phyloP scores from a whole-genome alignment of 306 rosid species.

The Cicer arietinum region DNA sequence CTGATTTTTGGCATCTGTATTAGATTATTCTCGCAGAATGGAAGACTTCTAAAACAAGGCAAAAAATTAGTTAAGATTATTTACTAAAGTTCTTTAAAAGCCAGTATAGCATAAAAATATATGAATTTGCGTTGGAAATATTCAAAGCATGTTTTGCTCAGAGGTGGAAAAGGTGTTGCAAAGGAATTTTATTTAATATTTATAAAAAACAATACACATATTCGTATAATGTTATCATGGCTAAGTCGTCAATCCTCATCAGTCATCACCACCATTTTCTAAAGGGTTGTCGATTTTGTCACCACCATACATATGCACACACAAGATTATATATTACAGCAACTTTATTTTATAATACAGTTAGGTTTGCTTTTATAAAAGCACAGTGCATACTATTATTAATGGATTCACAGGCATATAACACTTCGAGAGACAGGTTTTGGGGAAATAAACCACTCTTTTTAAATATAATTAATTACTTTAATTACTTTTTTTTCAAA shows the following conservation, averaged over 20 bases:
- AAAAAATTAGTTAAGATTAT: constrained; percentile 27
- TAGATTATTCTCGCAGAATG: neutral
- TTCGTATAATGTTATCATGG: constrained; percentile 8
- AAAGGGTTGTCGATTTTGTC: neutral
- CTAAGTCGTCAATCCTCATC: neutral
- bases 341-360: constrained; percentile 13
- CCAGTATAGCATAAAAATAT: neutral
- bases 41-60: neutral
- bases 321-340: neutral
- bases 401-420: constrained; percentile 32
- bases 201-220: neutral
- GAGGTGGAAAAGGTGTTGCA: too few species aligned
- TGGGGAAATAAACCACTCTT: constrained; percentile 6
- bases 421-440: constrained; percentile 12
- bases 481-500: constrained; percentile 7
- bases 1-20: neutral
- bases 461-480: neutral
- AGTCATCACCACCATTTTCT: neutral
- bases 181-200: too few species aligned
- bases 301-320: neutral
- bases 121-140: neutral
- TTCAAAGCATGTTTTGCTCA: too few species aligned
- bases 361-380: constrained; percentile 32
- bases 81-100: neutral
- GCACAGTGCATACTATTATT: constrained; percentile 2